These are phyloP conservation scores for Aspergillus eucalypticola DNA, from an alignment of 2,329 filamentous ascomycete genomes.

Conservation along the genomic window DNA sequence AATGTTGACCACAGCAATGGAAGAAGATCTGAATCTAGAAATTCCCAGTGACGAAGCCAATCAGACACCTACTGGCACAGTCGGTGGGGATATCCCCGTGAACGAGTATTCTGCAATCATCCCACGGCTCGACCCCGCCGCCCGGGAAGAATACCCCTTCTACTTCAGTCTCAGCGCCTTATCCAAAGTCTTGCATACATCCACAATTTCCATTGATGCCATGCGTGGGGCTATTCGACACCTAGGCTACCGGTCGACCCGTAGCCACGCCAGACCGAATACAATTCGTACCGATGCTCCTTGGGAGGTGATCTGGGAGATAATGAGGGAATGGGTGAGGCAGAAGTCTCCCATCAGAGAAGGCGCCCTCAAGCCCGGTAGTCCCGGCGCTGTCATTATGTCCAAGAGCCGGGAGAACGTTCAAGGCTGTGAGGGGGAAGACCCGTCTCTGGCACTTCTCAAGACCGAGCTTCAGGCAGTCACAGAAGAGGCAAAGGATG, in stretches of 20 bases:
- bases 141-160: constrained; percentile 75
- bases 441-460: constrained; percentile 33
- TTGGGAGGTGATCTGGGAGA: constrained; percentile 85
- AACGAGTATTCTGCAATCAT: constrained; percentile 37
- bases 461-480: constrained; percentile 41
- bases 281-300: constrained; percentile 93
- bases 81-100: constrained; percentile 14
- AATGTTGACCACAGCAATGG: constrained; percentile 85
- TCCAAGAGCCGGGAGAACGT: constrained; percentile 42
- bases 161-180: constrained; percentile 78
- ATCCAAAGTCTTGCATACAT: constrained; percentile 74
- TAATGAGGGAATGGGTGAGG: constrained; percentile 88
- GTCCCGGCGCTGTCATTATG: constrained; percentile 71
- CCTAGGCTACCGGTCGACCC: constrained; percentile 77
- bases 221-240: constrained; percentile 78
- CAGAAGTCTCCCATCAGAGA: constrained; percentile 78
- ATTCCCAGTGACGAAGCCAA: constrained; percentile 15
- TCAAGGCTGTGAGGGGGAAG: constrained; percentile 32
- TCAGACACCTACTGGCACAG: constrained; percentile 13
- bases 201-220: constrained; percentile 75
- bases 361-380: constrained; percentile 67
- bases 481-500: constrained; percentile 35
- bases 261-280: constrained; percentile 85
- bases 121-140: constrained; percentile 59
- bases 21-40: constrained; percentile 60